Conservation (phyloP, 805 yeast species). For the Nakazawaea siamensis region DNA sequence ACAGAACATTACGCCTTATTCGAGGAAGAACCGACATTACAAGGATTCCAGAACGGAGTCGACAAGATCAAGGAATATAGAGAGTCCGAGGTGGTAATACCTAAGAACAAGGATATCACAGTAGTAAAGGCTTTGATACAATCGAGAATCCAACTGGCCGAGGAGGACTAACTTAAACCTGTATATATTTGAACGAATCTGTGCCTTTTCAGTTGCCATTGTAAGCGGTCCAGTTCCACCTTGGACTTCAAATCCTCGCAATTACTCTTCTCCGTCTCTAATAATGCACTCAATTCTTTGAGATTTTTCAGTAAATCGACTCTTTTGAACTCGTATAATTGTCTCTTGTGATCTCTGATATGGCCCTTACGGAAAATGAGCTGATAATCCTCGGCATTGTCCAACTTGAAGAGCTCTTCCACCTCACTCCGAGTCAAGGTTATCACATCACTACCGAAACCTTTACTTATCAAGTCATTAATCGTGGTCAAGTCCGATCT, state of each 20-base stretch:
- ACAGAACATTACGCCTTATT: slow-evolving; percentile 27
- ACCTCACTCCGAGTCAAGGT: slow-evolving; percentile 2
- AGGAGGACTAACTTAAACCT: slow-evolving; percentile 5
- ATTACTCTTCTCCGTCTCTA: slow-evolving; percentile 6
- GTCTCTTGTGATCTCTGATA: slow-evolving; percentile 1
- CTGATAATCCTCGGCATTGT: slow-evolving; percentile 8
- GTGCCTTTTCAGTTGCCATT: slow-evolving; percentile 1
- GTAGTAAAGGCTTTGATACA: slow-evolving; percentile 26
- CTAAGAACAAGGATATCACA: slow-evolving; percentile 25
- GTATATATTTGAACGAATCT: slow-evolving; percentile 5
- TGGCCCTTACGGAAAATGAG: slow-evolving; percentile 8
- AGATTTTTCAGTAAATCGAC: slow-evolving; percentile 7
- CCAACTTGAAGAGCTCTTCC: slow-evolving; percentile 7
- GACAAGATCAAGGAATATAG: slow-evolving; percentile 26
- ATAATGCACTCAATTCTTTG: slow-evolving; percentile 5
- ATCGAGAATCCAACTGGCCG: slow-evolving; percentile 21
- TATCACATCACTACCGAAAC: slow-evolving; percentile 2
- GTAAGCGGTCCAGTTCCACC: slow-evolving; percentile 7
- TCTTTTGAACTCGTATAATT: slow-evolving; percentile 7
- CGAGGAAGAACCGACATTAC: slow-evolving; percentile 26
- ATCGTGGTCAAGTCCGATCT: slow-evolving; percentile 5
- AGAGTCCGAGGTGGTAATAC: slow-evolving; percentile 21
- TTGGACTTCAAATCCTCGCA: slow-evolving; percentile 9
- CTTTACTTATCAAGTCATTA: slow-evolving; percentile 3
- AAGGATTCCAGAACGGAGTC: slow-evolving; percentile 26